Conservation (phyloP, 768 basidiomycete genomes). For the Pleurotus sapidus region DNA sequence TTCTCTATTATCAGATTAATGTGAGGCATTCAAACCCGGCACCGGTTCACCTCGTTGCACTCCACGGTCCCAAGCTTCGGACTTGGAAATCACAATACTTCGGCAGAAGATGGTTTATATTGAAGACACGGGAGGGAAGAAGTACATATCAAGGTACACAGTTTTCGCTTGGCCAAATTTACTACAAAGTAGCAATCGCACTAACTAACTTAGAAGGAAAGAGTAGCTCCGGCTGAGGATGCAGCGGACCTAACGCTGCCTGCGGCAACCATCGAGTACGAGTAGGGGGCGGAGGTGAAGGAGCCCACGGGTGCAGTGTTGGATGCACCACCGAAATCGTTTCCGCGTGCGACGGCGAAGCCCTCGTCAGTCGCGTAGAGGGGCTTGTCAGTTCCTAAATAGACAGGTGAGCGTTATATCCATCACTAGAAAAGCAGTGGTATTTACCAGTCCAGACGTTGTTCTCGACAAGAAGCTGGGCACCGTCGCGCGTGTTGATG, state of each 20-base stretch:
- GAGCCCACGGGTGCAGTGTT: conserved; percentile 29
- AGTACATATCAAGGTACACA: neutral
- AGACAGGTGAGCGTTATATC: neutral
- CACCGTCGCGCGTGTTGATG: conserved; percentile 20
- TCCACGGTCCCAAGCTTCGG: neutral
- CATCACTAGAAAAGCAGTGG: neutral
- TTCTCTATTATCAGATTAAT: conserved; percentile 5
- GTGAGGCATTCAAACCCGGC: neutral
- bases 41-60: neutral
- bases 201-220: conserved; percentile 20
- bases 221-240: conserved; percentile 27
- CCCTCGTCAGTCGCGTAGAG: conserved; percentile 39
- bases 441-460: conserved; percentile 37
- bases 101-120: neutral
- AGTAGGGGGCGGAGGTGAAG: conserved; percentile 32
- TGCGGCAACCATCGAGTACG: conserved; percentile 25
- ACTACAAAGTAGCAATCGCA: too few relatives aligned
- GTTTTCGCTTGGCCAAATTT: neutral
- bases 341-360: conserved; percentile 35
- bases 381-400: conserved; percentile 31
- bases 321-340: conserved; percentile 29
- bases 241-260: conserved; percentile 23
- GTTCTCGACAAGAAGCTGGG: conserved; percentile 44
- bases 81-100: neutral
- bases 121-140: neutral